These are phyloP conservation scores for Geotrichum australiense DNA, from an alignment of 1,139 yeast species.

Conservation along the genomic window DNA sequence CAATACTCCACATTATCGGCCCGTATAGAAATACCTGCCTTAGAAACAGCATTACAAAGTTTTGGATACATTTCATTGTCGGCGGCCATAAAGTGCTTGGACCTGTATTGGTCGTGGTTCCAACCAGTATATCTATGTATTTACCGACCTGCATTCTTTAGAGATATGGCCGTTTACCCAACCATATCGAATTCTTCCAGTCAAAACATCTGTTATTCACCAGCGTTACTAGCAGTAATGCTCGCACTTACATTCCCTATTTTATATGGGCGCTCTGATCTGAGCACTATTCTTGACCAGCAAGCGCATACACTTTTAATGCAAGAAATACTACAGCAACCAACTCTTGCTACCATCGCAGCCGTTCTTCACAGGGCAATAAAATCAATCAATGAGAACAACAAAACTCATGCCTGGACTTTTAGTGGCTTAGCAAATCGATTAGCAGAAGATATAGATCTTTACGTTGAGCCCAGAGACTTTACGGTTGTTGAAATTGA, in stretches of 20 bases:
- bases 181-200: slow-evolving; percentile 5
- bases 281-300: slow-evolving; percentile 13
- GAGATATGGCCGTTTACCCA: slow-evolving; percentile 14
- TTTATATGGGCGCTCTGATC: slow-evolving; percentile 11
- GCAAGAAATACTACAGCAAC: slow-evolving; percentile 14
- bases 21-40: slow-evolving; percentile 7
- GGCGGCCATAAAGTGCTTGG: slow-evolving; percentile 14
- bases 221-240: slow-evolving; percentile 14
- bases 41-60: slow-evolving; percentile 10
- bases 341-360: slow-evolving; percentile 12
- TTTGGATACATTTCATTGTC: slow-evolving; percentile 15
- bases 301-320: slow-evolving; percentile 16
- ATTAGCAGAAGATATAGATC: slow-evolving; percentile 16
- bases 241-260: slow-evolving; percentile 13
- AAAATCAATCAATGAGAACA: slow-evolving; percentile 10
- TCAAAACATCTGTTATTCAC: slow-evolving; percentile 14
- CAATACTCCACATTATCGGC: slow-evolving; percentile 7
- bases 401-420: slow-evolving; percentile 12
- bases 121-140: slow-evolving; percentile 15
- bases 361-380: slow-evolving; percentile 13
- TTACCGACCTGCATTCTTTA: slow-evolving; percentile 16
- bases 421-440: slow-evolving; percentile 17
- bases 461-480: slow-evolving; percentile 6
- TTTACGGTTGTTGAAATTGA: slow-evolving; percentile 15
- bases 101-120: slow-evolving; percentile 17